Conservation (phyloP, 1,284 basidiomycete species). For the Tilletia indica region DNA sequence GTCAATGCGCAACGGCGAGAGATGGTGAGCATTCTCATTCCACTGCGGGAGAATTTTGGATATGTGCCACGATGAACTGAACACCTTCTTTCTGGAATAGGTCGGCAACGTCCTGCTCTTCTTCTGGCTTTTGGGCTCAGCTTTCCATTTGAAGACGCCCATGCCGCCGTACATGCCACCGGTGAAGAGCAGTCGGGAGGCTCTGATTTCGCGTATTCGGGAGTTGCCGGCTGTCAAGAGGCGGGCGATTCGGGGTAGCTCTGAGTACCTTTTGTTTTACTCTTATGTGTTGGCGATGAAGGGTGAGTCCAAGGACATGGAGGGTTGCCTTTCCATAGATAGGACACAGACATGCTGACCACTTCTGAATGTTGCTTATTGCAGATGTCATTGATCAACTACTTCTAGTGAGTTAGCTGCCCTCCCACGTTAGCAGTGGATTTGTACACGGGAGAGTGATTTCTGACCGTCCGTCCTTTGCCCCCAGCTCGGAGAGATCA, state of each 20-base stretch:
- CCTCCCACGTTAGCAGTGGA: no score
- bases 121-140: slow-evolving; percentile 81
- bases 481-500: slow-evolving; percentile 31
- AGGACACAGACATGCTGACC: not conserved
- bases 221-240: slow-evolving; percentile 75
- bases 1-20: slow-evolving; percentile 74
- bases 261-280: slow-evolving; percentile 82
- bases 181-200: slow-evolving; percentile 75
- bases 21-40: slow-evolving; percentile 61
- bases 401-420: slow-evolving; percentile 18
- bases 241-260: slow-evolving; percentile 62
- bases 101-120: slow-evolving; percentile 88
- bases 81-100: slow-evolving; percentile 40
- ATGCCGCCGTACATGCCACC: slow-evolving; percentile 92
- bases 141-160: slow-evolving; percentile 83
- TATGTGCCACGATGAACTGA: not conserved
- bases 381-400: slow-evolving; percentile 44
- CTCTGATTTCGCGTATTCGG: slow-evolving; percentile 61
- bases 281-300: slow-evolving; percentile 88
- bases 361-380: not conserved
- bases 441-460: no score
- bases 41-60: not conserved
- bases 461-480: no score
- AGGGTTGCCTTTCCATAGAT: no score
- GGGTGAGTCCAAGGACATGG: slow-evolving; percentile 28